These are phyloP conservation scores for Agaricus blazei DNA, from an alignment of 768 basidiomycete genomes.

Conservation along the genomic window DNA sequence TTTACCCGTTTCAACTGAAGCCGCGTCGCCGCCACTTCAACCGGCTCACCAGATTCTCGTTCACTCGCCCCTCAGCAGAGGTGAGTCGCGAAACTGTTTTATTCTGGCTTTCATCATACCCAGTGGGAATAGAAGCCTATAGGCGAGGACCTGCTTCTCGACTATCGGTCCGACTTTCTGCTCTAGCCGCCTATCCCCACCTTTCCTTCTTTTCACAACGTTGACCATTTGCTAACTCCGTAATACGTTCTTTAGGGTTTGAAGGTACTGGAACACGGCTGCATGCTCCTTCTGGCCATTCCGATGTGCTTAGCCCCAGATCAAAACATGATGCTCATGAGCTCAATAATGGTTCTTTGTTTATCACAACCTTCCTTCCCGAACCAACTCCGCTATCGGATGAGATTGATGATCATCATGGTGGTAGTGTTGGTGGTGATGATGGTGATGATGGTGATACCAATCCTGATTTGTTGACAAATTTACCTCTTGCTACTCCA, in stretches of 20 bases:
- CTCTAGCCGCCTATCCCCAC: neutral
- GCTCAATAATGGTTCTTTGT: neutral
- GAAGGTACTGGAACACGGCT: neutral
- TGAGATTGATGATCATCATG: constrained; percentile 4
- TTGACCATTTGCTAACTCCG: neutral
- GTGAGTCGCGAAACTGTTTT: neutral
- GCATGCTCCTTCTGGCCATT: neutral
- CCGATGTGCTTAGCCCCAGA: neutral
- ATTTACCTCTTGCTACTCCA: neutral
- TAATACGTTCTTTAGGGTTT: neutral
- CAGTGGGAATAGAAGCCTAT: neutral
- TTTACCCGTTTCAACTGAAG: neutral
- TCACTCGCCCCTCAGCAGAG: neutral
- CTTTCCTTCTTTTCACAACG: neutral
- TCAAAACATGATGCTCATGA: neutral
- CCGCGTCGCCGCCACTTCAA: constrained; percentile 5
- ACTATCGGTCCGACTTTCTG: neutral
- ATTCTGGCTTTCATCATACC: neutral
- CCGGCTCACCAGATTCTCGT: neutral
- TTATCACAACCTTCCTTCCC: neutral
- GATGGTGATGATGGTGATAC: neutral
- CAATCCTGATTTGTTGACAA: neutral
- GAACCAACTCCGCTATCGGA: constrained; percentile 6
- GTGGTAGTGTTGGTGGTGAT: neutral
- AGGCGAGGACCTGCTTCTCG: neutral